Conservation (phyloP, 495 filamentous ascomycete species). For the Schizothecium vesticola region DNA sequence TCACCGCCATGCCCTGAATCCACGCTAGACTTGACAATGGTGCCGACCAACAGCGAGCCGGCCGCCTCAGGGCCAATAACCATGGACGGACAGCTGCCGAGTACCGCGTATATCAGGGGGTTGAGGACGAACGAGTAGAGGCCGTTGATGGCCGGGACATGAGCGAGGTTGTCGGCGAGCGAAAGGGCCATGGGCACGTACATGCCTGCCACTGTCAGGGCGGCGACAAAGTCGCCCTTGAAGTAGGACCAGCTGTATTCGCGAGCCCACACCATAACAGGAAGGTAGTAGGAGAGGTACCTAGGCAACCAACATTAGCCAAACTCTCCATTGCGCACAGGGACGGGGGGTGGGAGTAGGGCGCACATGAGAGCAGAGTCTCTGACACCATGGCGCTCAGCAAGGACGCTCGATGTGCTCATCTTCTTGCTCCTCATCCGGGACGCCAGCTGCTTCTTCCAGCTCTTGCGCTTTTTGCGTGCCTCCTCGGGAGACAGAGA, state of each 20-base stretch:
- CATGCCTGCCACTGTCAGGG: constrained; percentile 88
- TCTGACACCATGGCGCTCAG: constrained; percentile 54
- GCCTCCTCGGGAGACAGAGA: constrained; percentile 12
- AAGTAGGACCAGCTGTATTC: constrained; percentile 79
- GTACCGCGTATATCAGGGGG: constrained; percentile 79
- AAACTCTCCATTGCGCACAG: background rate
- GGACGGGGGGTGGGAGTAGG: constrained; percentile 20
- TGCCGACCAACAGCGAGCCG: constrained; percentile 82
- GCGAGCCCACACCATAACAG: constrained; percentile 78
- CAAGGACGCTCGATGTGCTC: constrained; percentile 57
- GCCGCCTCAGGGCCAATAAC: constrained; percentile 95
- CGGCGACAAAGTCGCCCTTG: constrained; percentile 79
- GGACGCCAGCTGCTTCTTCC: constrained; percentile 32
- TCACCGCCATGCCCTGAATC: constrained; percentile 65
- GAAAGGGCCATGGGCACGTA: constrained; percentile 98
- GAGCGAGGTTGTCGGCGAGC: constrained; percentile 86
- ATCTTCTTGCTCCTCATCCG: constrained; percentile 52
- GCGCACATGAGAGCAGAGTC: constrained; percentile 54
- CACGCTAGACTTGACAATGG: constrained; percentile 74
- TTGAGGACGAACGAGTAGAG: constrained; percentile 92
- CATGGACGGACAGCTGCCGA: constrained; percentile 88
- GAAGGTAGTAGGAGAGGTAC: constrained; percentile 92
- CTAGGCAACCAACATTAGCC: constrained; percentile 34
- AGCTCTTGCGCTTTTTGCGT: constrained; percentile 22
- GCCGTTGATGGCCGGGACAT: constrained; percentile 91